Conservation (phyloP, 2,329 filamentous ascomycete genomes). For the Arthrobotrys sinensis region DNA sequence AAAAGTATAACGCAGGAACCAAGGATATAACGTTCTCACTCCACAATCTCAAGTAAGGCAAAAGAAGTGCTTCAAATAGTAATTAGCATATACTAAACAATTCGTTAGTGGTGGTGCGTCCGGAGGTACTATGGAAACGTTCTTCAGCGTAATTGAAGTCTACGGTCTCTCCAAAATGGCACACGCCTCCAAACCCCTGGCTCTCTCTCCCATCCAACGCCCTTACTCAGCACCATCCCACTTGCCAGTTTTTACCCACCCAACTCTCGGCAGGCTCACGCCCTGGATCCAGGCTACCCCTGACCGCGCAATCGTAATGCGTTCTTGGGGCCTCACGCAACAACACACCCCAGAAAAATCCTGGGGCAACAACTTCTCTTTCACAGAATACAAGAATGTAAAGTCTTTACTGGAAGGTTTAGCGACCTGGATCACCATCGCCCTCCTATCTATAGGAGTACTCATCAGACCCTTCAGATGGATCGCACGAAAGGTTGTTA, state of each 20-base stretch:
- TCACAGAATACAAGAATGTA: slow-evolving; percentile 72
- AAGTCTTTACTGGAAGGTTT: slow-evolving; percentile 72
- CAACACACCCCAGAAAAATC: slow-evolving; percentile 67
- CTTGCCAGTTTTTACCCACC: slow-evolving; percentile 72
- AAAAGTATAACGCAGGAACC: slow-evolving; percentile 71
- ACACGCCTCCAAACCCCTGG: slow-evolving; percentile 71
- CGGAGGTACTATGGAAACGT: slow-evolving; percentile 79
- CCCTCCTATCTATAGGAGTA: slow-evolving; percentile 68
- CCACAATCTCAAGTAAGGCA: slow-evolving; percentile 68
- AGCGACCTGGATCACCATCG: slow-evolving; percentile 70
- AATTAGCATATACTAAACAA: background rate
- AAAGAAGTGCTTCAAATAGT: background rate
- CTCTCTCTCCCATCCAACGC: slow-evolving; percentile 72
- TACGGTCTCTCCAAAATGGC: slow-evolving; percentile 71
- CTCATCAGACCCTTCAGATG: slow-evolving; percentile 65
- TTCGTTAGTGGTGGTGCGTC: slow-evolving; percentile 71
- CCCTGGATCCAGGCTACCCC: slow-evolving; percentile 71
- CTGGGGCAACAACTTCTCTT: slow-evolving; percentile 77
- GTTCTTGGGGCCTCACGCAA: slow-evolving; percentile 75
- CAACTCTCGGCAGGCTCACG: slow-evolving; percentile 73
- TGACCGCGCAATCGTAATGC: slow-evolving; percentile 74
- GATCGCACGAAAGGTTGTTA: slow-evolving; percentile 61
- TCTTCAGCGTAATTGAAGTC: slow-evolving; percentile 74
- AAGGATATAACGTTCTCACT: slow-evolving; percentile 73
- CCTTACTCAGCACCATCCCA: slow-evolving; percentile 66